Evolutionary conservation across 2,329 filamentous ascomycete species (phyloP).

Genomic region (Hymenotorrendiella dingleyae): DNA sequence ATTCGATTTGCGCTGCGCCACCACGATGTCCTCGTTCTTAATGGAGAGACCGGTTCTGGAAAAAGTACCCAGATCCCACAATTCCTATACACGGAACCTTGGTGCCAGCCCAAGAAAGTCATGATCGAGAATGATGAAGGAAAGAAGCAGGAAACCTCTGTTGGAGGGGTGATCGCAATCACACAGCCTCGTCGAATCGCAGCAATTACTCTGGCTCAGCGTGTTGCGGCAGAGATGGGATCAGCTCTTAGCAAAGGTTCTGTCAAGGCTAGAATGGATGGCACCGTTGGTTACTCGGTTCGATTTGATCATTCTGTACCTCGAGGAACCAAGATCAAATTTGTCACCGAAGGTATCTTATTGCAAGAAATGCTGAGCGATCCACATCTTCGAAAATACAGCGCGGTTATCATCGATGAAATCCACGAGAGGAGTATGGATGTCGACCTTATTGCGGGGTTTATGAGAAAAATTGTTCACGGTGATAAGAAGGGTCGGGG

Average conservation of each 20-base stretch:
- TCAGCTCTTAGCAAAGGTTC: conserved; percentile 52
- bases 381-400: conserved; percentile 76
- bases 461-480: conserved; percentile 71
- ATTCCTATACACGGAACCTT: conserved; percentile 72
- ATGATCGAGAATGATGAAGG: conserved; percentile 36
- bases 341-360: conserved; percentile 92
- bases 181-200: conserved; percentile 93
- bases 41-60: conserved; percentile 92
- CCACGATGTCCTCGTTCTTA: conserved; percentile 69
- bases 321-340: conserved; percentile 83
- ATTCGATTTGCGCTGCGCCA: conserved; percentile 25
- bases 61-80: conserved; percentile 97
- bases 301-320: conserved; percentile 86
- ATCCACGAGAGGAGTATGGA: conserved; percentile 95
- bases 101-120: conserved; percentile 62
- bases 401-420: conserved; percentile 87
- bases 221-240: conserved; percentile 80
- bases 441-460: conserved; percentile 85
- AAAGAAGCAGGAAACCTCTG: conserved; percentile 39
- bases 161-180: conserved; percentile 81
- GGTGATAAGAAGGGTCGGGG: conserved; percentile 58
- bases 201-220: conserved; percentile 81
- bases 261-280: conserved; percentile 31
- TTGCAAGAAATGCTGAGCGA: conserved; percentile 89
- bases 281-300: conserved; percentile 82